Conservation (phyloP, 371 early-diverging fungal species). For the Mucor saturninus region DNA sequence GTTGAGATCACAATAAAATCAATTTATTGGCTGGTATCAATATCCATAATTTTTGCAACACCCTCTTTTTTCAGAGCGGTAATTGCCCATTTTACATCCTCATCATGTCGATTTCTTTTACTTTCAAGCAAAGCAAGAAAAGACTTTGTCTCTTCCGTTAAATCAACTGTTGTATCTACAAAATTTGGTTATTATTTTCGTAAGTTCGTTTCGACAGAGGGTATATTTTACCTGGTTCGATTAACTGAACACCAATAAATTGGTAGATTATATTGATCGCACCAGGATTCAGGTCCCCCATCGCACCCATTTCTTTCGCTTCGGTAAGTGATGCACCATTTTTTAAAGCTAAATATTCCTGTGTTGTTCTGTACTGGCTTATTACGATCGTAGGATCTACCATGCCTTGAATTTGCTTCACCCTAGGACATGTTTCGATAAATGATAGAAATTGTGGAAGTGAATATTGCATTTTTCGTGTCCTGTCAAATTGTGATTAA, state of each 20-base stretch:
- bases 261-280: conserved; percentile 29
- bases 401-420: conserved; percentile 33
- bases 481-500: conserved; percentile 24
- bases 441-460: conserved; percentile 37
- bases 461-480: conserved; percentile 33
- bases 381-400: conserved; percentile 7
- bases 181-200: background rate
- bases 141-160: conserved; percentile 11
- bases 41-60: conserved; percentile 10
- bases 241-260: conserved; percentile 32
- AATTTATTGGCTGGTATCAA: background rate
- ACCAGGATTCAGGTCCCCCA: conserved; percentile 32
- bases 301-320: conserved; percentile 1
- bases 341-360: conserved; percentile 28
- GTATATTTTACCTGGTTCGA: background rate
- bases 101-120: conserved; percentile 28
- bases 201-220: too few species aligned
- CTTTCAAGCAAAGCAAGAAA: conserved; percentile 25
- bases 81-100: conserved; percentile 29
- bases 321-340: conserved; percentile 13
- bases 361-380: conserved; percentile 21
- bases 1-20: conserved; percentile 1
- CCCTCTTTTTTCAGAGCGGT: conserved; percentile 17
- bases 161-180: conserved; percentile 17
- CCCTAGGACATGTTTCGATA: conserved; percentile 20